Conservation (phyloP, 345 rosid species). For the Cardamine resedifolia region DNA sequence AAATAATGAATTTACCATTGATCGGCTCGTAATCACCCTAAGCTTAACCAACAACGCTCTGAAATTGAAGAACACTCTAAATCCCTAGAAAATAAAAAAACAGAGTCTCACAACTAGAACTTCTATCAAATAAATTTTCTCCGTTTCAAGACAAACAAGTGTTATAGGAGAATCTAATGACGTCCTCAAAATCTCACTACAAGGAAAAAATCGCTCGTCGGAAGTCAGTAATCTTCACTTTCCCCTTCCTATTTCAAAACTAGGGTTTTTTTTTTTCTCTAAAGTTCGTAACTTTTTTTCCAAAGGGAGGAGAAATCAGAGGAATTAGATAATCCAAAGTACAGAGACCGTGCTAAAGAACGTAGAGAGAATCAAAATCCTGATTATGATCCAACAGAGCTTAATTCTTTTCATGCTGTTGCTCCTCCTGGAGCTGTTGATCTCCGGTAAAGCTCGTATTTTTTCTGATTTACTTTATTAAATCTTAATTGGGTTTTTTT, state of each 20-base stretch:
- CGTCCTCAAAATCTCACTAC: conserved; percentile 67
- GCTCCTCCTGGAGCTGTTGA: conserved; percentile 95
- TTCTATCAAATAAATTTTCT: background rate
- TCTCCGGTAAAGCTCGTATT: conserved; percentile 42
- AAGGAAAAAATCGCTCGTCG: conserved; percentile 88
- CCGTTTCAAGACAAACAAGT: background rate
- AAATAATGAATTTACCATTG: too few species aligned
- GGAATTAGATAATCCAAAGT: conserved; percentile 72
- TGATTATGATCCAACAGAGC: conserved; percentile 79
- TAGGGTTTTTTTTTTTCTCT: background rate
- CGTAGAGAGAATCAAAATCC: conserved; percentile 97
- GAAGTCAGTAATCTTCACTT: conserved; percentile 44
- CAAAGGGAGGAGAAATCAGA: conserved; percentile 87
- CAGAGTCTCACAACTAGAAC: background rate
- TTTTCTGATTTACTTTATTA: background rate
- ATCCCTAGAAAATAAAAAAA: background rate
- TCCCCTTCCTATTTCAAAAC: background rate
- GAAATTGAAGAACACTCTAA: background rate
- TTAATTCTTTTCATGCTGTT: conserved; percentile 91
- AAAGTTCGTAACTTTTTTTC: background rate
- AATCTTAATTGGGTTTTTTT: background rate
- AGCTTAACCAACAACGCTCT: background rate
- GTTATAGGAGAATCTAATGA: conserved; percentile 36
- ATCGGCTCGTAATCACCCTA: background rate
- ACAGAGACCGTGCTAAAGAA: conserved; percentile 96